Evolutionary conservation across 305 asterid genomes (phyloP).

Genomic region (Solanum hybrid): DNA sequence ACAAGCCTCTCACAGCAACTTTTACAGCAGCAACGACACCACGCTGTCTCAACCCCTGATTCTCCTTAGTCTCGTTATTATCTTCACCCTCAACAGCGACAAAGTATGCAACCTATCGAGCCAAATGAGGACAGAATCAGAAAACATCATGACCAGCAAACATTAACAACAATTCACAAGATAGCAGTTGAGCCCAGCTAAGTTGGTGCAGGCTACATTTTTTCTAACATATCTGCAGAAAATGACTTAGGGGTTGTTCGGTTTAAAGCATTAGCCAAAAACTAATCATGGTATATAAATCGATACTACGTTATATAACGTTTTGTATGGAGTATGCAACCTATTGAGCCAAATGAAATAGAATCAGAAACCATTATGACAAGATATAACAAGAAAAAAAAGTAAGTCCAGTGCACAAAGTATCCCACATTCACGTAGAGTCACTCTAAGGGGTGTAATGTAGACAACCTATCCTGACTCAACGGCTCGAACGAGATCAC

Average conservation of each 20-base stretch:
- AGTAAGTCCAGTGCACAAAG: not conserved
- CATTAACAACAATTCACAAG: too few relatives aligned
- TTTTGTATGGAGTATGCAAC: not conserved
- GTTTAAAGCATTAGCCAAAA: not conserved
- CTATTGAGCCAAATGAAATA: not conserved
- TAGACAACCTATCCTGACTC: not conserved
- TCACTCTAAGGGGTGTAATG: not conserved
- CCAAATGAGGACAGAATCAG: not conserved
- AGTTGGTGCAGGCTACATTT: too few relatives aligned
- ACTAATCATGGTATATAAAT: not conserved
- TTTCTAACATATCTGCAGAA: too few relatives aligned
- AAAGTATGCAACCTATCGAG: slow-evolving; percentile 60
- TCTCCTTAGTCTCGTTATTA: slow-evolving; percentile 22
- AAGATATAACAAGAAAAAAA: not conserved
- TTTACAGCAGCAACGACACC: slow-evolving; percentile 72
- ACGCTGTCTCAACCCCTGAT: slow-evolving; percentile 36
- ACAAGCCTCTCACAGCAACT: slow-evolving; percentile 71
- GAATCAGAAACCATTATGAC: not conserved
- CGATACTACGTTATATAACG: not conserved
- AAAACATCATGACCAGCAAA: too few relatives aligned
- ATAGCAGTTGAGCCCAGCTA: too few relatives aligned
- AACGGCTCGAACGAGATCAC: not conserved
- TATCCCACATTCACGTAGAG: not conserved
- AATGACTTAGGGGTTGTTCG: too few relatives aligned
- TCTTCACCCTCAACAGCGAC: slow-evolving; percentile 61